A percentile compares a stretch with the other conserved stretches of the same genome.
phyloP scores from a whole-genome alignment of 2,329 filamentous ascomycete genomes.

The Venturia aucupariae region DNA sequence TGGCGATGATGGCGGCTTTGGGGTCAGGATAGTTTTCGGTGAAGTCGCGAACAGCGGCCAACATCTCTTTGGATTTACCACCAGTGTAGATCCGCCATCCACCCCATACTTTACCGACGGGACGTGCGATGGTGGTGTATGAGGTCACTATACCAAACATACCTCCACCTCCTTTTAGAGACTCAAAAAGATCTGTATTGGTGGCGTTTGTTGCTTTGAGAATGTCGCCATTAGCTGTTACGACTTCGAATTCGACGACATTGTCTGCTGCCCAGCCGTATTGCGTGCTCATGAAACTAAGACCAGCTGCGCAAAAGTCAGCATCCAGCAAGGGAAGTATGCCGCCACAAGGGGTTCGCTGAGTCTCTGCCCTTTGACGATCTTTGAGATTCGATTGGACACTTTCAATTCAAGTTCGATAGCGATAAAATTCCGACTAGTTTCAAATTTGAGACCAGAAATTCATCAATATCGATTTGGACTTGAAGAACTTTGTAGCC shows the following conservation, averaged over 20 bases:
- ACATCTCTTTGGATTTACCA: constrained; percentile 32
- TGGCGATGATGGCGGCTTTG: constrained; percentile 53
- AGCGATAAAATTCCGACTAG: too few species aligned
- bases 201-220: constrained; percentile 31
- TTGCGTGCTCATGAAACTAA: constrained; percentile 42
- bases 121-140: constrained; percentile 21
- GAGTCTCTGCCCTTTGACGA: too few species aligned
- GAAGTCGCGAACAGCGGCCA: constrained; percentile 45
- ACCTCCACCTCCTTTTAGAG: constrained; percentile 35
- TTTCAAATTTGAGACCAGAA: too few species aligned
- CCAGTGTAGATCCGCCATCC: constrained; percentile 35
- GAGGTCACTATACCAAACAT: constrained; percentile 37
- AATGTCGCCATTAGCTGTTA: constrained; percentile 38
- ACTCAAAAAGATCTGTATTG: constrained; percentile 32
- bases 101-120: constrained; percentile 32
- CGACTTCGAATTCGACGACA: constrained; percentile 38
- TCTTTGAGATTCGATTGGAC: too few species aligned
- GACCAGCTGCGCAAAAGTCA: constrained; percentile 14
- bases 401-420: too few species aligned
- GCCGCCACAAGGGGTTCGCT: too few species aligned
- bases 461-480: too few species aligned
- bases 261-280: constrained; percentile 42
- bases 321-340: constrained; percentile 11
- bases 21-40: constrained; percentile 49
- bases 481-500: too few species aligned